phyloP scores from a whole-genome alignment of 1,139 yeast species.

The Yamadazyma sp. region DNA sequence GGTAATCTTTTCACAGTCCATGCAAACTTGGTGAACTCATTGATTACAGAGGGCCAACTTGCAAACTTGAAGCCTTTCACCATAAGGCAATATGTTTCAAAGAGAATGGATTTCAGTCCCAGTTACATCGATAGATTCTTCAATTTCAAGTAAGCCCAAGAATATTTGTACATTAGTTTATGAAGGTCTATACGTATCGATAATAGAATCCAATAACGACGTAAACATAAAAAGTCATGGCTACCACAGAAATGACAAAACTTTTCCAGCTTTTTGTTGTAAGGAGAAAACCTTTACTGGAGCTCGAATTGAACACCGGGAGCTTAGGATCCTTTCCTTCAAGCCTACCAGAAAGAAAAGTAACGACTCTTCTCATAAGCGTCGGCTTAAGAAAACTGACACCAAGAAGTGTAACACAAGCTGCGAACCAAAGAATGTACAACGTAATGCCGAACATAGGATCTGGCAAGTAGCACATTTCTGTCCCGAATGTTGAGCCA shows the following conservation, averaged over 20 bases:
- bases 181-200: not conserved
- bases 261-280: not conserved
- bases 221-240: slow-evolving; percentile 1
- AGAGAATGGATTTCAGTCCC: slow-evolving; percentile 67
- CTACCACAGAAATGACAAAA: not conserved
- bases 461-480: slow-evolving; percentile 69
- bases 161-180: too few relatives aligned
- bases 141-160: slow-evolving; percentile 34
- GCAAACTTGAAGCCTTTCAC: slow-evolving; percentile 66
- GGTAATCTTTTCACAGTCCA: slow-evolving; percentile 85
- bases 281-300: not conserved
- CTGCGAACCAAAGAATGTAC: slow-evolving; percentile 12
- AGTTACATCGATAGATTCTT: slow-evolving; percentile 53
- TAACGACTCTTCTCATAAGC: slow-evolving; percentile 1
- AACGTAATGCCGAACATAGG: slow-evolving; percentile 43
- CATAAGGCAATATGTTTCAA: slow-evolving; percentile 67
- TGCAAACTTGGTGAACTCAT: slow-evolving; percentile 63
- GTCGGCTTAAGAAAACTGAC: slow-evolving; percentile 11
- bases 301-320: slow-evolving; percentile 1
- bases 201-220: slow-evolving; percentile 6
- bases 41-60: slow-evolving; percentile 81
- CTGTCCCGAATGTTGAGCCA: slow-evolving; percentile 36
- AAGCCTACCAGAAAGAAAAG: not conserved
- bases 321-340: not conserved
- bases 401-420: slow-evolving; percentile 7